Evolutionary conservation across 345 rosid genomes (phyloP).

Genomic region (Hibiscus tridactylites): DNA sequence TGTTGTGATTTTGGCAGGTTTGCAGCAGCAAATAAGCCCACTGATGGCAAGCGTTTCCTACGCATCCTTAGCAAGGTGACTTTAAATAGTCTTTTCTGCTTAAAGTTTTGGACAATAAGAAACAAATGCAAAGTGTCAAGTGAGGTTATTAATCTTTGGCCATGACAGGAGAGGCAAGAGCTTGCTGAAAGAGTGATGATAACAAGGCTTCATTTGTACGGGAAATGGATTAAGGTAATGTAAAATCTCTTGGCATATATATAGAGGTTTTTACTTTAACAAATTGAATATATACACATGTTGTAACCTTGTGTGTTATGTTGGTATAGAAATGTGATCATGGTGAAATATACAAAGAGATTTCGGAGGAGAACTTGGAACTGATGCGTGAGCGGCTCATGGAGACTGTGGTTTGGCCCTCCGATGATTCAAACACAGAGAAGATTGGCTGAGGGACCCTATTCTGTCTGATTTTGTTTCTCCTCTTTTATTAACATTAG

Average conservation of each 20-base stretch:
- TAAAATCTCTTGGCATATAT: not conserved
- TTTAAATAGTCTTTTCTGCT: not conserved
- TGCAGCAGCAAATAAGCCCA: constrained; percentile 57
- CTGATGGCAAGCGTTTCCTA: constrained; percentile 77
- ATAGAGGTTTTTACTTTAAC: too few relatives aligned
- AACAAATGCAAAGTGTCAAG: not conserved
- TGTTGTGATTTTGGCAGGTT: constrained; percentile 34
- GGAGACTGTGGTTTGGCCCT: constrained; percentile 92
- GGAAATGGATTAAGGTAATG: constrained; percentile 84
- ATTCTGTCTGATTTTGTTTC: not conserved
- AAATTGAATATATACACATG: too few relatives aligned
- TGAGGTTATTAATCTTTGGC: not conserved
- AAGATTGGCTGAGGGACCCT: constrained; percentile 40
- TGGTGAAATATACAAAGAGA: constrained; percentile 69
- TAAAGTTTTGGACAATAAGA: too few relatives aligned
- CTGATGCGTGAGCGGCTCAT: constrained; percentile 84
- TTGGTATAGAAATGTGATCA: constrained; percentile 75
- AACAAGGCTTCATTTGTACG: constrained; percentile 85
- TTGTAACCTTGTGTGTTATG: not conserved
- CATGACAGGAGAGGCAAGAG: constrained; percentile 70
- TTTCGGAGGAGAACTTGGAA: constrained; percentile 85
- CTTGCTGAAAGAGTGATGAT: constrained; percentile 97
- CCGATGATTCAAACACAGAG: constrained; percentile 76
- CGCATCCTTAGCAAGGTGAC: constrained; percentile 66
- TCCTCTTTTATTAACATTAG: too few relatives aligned